phyloP scores from a whole-genome alignment of 495 filamentous ascomycete genomes.

The Penicillium argentinense region DNA sequence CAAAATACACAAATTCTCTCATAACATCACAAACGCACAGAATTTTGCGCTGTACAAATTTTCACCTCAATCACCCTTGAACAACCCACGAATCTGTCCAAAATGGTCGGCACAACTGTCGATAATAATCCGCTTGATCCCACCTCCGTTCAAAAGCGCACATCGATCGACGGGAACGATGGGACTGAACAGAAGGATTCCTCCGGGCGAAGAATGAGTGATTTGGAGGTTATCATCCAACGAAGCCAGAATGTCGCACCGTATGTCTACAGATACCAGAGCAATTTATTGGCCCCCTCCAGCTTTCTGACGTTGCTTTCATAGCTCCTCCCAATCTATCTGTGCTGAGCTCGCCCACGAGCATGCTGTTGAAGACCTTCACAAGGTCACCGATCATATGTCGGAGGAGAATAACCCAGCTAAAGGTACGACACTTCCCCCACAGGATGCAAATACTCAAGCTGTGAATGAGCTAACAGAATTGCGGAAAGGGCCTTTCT shows the following conservation, averaged over 20 bases:
- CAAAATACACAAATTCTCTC: neutral
- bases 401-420: slow-evolving; percentile 8
- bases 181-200: neutral
- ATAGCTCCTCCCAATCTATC: slow-evolving; percentile 21
- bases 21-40: too few species aligned
- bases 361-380: slow-evolving; percentile 26
- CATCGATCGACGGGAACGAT: slow-evolving; percentile 6
- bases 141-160: slow-evolving; percentile 13
- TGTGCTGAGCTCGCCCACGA: slow-evolving; percentile 28
- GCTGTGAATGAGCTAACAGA: neutral
- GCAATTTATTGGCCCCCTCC: too few species aligned
- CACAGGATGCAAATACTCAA: neutral
- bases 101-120: slow-evolving; percentile 19
- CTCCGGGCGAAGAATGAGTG: slow-evolving; percentile 8
- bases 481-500: slow-evolving; percentile 1
- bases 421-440: slow-evolving; percentile 4
- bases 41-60: neutral
- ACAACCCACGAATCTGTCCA: neutral
- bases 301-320: too few species aligned
- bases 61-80: neutral
- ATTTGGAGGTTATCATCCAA: slow-evolving; percentile 13
- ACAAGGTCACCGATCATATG: slow-evolving; percentile 22
- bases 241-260: slow-evolving; percentile 22
- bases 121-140: slow-evolving; percentile 24
- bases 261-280: slow-evolving; percentile 13